Evolutionary conservation across 2,329 filamentous ascomycete genomes (phyloP).

Genomic region (Arthrobotrys iridis): DNA sequence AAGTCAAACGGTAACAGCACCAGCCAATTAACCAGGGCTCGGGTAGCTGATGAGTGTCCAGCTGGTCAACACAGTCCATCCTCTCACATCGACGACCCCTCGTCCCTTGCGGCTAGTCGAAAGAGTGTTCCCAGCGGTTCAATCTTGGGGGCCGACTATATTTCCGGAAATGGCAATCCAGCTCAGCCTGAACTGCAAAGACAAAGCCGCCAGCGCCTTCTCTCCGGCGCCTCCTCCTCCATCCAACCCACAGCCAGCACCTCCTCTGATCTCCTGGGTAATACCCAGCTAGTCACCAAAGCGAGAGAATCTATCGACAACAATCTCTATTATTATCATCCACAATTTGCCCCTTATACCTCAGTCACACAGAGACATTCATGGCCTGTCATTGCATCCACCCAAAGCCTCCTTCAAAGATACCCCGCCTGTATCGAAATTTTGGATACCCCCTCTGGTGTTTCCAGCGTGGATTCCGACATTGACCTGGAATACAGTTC

Average conservation of each 20-base stretch:
- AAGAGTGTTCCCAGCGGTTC: too few species aligned
- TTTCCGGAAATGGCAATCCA: neutral
- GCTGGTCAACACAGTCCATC: too few species aligned
- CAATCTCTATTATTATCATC: conserved; percentile 18
- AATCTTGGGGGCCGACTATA: too few species aligned
- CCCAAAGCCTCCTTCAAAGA: neutral
- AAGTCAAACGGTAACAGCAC: too few species aligned
- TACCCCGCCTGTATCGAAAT: conserved; percentile 1
- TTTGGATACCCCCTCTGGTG: neutral
- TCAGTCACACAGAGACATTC: neutral
- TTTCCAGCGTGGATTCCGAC: neutral
- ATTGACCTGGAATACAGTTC: conserved; percentile 10
- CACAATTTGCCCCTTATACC: conserved; percentile 2
- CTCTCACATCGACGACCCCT: too few species aligned
- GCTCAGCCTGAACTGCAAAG: neutral
- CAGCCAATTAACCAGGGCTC: too few species aligned
- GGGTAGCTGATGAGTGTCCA: too few species aligned
- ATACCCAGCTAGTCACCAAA: neutral
- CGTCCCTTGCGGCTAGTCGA: too few species aligned
- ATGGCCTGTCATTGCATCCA: neutral
- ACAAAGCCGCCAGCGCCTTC: neutral
- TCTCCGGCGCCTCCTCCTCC: neutral
- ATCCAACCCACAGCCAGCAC: neutral
- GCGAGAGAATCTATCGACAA: neutral
- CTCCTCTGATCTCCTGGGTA: neutral